Base-by-base conservation (phyloP, 176 grass and related monocot species). In the Bromus sterilis region DNA sequence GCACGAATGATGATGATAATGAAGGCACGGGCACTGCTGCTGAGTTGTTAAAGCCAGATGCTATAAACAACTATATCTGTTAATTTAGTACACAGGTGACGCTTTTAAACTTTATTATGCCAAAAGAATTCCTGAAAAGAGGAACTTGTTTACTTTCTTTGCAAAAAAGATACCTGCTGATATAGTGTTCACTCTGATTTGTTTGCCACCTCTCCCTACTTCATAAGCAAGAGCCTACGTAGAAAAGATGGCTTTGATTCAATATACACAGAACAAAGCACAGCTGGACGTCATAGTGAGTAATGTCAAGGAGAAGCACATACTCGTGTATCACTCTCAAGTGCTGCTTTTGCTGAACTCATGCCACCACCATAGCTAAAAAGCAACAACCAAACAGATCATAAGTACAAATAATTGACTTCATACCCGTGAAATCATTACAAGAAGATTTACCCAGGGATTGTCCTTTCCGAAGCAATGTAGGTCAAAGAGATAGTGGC, bases 311-410 rank as follows among this genome's bases (percentile, higher is more conserved):
- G 46, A 86, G 5, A 80, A 62, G 44, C 69, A 4, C 53, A 42
- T 91, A 97, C 94, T 83, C 69, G 89, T 39, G 91, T 97, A 86
- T 97, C 94, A 46, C 94, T 97, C 85, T 97, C 94, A 69, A 94
- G 82, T 55, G 94, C 91, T 84, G 94, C 91, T 84, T 97, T 97
- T 26, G 94, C 94, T 41, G 94, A 97, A 75, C 91, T 97, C 94
- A 97, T 94, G 49, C 91, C 94, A 64, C 91, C 94, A 37, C 94
- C 94, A 29, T 97, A 92, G 26, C 91, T 97, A 68, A 9, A 86
- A 78, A 79, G 28, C 72, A 76, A 74, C 62, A 9, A 60, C 36
- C 46, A 88, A 69, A 75, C 73, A 77, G 69, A 71, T 58, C 24
- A 6, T 60, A 68, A 74, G 26, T 67, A 78, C 25, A 36, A 15